Evolutionary conservation across 2,329 filamentous ascomycete species (phyloP), one percentile per base, ranked within the genome.

Genomic region (Lomentospora prolificans): DNA sequence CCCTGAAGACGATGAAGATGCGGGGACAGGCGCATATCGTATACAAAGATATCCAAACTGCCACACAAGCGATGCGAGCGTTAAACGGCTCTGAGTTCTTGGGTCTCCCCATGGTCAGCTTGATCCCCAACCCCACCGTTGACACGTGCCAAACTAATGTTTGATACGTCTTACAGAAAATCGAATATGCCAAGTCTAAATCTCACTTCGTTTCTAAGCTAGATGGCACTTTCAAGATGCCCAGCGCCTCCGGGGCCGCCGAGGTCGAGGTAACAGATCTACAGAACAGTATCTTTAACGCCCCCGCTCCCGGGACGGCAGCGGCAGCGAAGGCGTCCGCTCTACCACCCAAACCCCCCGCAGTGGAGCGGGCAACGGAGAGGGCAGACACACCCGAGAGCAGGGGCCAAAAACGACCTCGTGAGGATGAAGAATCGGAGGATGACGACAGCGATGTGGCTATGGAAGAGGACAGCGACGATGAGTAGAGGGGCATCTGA

Each of bases 11-110:
- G 1, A 78, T 79, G 69, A 90, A 90, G 73, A 96, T 97, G 91
- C 86, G 94, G 52, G 94, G 94, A 3, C 94, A 99, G 72, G 94
- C 94, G 59, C 94, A 97, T 66, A 76, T 99, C 58, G 87, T 94
- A 12, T 97, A 90, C 69, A 82, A 89, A 57, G 92, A 99, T 68
- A 77, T 92, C 31, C 87, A 96, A 62, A 84, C 89, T n/a, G 90
- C 90, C 53, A 96, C 91, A 24, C 90, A 96, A 67, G 94, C 94
- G 1, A 89, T 99, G 89, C 79, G 92, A 61, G 84, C 89, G 9
- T 75, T 96, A 51, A 87, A 97, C 63, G 90, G 89, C 2, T 89
- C 90, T 64, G 82, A 87, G 2, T 90, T 99, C 61, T 86, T 95
- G 60, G 94, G 91, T 14, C 84, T 82, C 61, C 80, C 90, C 61